phyloP scores from a whole-genome alignment of 169 alveolate genomes.

The Theileria luwenshuni region DNA sequence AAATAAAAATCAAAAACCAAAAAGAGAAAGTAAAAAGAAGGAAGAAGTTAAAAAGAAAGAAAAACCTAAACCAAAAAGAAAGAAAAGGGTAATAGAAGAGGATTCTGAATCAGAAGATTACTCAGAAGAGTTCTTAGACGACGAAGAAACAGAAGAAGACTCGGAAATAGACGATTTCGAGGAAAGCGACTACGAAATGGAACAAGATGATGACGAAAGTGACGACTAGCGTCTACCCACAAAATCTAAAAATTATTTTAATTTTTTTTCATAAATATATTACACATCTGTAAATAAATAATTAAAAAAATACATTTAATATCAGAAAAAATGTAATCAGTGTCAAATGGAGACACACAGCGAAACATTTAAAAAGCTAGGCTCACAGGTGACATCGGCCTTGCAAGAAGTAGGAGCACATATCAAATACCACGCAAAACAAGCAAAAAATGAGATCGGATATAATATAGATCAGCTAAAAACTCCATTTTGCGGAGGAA shows the following conservation, averaged over 20 bases:
- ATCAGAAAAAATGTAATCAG: not conserved
- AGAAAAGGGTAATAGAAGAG: constrained; percentile 1
- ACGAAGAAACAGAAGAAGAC: constrained; percentile 27
- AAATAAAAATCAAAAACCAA: not conserved
- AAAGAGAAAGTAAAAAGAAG: not conserved
- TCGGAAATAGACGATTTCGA: constrained; percentile 12
- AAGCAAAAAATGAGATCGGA: constrained; percentile 56
- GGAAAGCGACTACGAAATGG: constrained; percentile 2
- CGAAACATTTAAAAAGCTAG: constrained; percentile 38
- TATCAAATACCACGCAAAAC: constrained; percentile 61
- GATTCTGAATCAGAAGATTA: constrained; percentile 31
- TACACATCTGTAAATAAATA: not conserved
- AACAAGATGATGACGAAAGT: constrained; percentile 22
- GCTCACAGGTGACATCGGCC: constrained; percentile 58
- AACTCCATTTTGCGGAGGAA: constrained; percentile 52
- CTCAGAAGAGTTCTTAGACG: constrained; percentile 24
- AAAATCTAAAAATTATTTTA: not conserved
- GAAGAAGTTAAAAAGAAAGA: not conserved
- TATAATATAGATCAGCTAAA: constrained; percentile 41
- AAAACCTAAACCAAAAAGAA: constrained; percentile 12
- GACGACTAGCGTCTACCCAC: constrained; percentile 22
- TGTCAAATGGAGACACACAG: constrained; percentile 44
- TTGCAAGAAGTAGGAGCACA: constrained; percentile 67
- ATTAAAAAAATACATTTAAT: not conserved
- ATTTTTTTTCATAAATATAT: not conserved